These are phyloP conservation scores for Trichomonas tenax DNA, from an alignment of 208 protist genomes.

Conservation along the genomic window DNA sequence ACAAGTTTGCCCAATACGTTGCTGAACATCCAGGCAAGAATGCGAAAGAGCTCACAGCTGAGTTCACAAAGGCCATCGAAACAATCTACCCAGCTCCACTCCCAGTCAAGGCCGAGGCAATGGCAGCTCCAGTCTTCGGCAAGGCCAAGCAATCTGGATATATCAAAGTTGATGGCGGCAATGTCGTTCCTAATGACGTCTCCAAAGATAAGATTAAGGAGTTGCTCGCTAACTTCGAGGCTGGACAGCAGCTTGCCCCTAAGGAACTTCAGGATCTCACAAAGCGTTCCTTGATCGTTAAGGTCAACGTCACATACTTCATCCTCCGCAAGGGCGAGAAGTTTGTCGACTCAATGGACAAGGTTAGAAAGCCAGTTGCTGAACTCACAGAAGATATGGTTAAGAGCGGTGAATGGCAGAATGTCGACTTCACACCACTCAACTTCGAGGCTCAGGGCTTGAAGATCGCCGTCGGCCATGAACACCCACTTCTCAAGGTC, in stretches of 20 bases:
- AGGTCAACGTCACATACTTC: neutral
- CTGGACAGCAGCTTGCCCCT: neutral
- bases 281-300: neutral
- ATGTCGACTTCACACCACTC: conserved; percentile 77
- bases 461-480: conserved; percentile 59
- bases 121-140: neutral
- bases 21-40: neutral
- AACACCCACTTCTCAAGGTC: conserved; percentile 96
- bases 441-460: conserved; percentile 77
- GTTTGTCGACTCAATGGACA: neutral
- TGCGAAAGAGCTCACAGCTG: neutral
- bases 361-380: neutral
- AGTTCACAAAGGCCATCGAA: neutral
- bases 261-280: neutral
- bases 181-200: neutral
- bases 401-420: conserved; percentile 61
- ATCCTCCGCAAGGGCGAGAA: neutral
- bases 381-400: conserved; percentile 32
- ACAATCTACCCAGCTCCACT: neutral
- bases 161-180: neutral
- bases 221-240: neutral
- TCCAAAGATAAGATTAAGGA: neutral
- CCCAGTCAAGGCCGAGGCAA: neutral
- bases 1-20: neutral
- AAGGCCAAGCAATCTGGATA: neutral